A percentile compares a stretch with the other conserved stretches of the same genome.
Conservation (phyloP, 305 asterid species). For the Solanum hybrid region DNA sequence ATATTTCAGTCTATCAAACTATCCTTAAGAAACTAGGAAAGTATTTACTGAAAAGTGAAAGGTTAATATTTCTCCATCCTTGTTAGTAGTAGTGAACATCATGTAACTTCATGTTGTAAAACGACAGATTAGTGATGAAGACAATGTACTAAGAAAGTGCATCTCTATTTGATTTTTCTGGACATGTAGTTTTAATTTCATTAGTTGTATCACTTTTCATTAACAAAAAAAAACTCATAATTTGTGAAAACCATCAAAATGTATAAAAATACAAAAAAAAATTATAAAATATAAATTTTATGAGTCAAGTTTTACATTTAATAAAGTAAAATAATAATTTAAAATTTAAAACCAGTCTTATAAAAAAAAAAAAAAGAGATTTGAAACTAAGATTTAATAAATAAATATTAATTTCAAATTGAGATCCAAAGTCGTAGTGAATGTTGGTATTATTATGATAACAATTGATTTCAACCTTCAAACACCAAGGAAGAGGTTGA, state of each 20-base stretch:
- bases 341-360: too few relatives aligned
- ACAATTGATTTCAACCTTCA: neutral
- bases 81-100: neutral
- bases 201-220: too few relatives aligned
- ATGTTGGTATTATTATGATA: neutral
- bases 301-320: too few relatives aligned
- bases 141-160: neutral
- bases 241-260: too few relatives aligned
- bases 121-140: neutral
- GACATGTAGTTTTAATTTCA: neutral
- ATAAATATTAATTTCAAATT: neutral
- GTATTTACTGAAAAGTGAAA: neutral
- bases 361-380: too few relatives aligned
- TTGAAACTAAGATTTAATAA: too few relatives aligned
- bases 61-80: neutral
- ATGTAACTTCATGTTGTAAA: neutral
- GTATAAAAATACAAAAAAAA: too few relatives aligned
- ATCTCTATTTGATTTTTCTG: neutral
- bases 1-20: neutral
- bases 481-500: neutral
- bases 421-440: neutral
- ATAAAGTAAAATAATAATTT: too few relatives aligned
- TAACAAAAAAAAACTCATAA: too few relatives aligned
- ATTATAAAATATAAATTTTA: too few relatives aligned
- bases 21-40: neutral